Evolutionary conservation across 140 eudicot species (phyloP).

Genomic region (Senecio squalidus): DNA sequence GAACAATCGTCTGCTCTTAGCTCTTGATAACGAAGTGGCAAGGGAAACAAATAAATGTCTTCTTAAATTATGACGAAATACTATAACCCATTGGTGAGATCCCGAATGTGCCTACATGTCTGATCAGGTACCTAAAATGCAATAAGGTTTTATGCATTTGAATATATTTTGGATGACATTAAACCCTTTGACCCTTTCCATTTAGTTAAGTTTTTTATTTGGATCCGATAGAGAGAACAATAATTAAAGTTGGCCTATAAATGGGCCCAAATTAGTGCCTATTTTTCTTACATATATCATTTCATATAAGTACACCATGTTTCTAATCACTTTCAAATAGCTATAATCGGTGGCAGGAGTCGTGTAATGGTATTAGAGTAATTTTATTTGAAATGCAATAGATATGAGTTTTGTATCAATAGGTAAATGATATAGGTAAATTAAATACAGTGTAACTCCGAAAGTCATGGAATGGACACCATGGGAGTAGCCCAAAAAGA

Average conservation of each 20-base stretch:
- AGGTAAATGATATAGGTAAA: conserved; percentile 72
- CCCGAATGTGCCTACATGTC: conserved; percentile 91
- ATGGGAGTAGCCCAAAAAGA: conserved; percentile 47
- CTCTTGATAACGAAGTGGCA: conserved; percentile 38
- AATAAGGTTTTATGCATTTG: too few relatives aligned
- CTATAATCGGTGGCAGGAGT: conserved; percentile 87
- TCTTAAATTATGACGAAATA: conserved; percentile 82
- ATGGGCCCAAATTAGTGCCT: too few relatives aligned
- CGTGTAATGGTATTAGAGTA: conserved; percentile 55
- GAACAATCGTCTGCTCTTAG: conserved; percentile 73
- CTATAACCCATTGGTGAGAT: conserved; percentile 76
- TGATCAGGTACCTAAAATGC: conserved; percentile 55
- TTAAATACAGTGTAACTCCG: conserved; percentile 70
- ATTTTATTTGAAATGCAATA: conserved; percentile 1
- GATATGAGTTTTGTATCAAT: neutral
- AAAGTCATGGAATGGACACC: conserved; percentile 97
- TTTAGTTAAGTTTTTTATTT: too few relatives aligned
- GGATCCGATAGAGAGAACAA: too few relatives aligned
- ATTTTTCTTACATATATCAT: neutral
- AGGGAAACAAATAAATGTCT: conserved; percentile 64
- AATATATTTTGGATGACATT: too few relatives aligned
- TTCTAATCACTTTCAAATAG: conserved; percentile 67
- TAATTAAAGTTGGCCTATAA: too few relatives aligned
- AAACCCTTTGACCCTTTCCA: too few relatives aligned
- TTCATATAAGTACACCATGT: conserved; percentile 68